These are phyloP conservation scores for Mortierella alpina DNA, from an alignment of 192 early-diverging fungal genomes.

Conservation along the genomic window DNA sequence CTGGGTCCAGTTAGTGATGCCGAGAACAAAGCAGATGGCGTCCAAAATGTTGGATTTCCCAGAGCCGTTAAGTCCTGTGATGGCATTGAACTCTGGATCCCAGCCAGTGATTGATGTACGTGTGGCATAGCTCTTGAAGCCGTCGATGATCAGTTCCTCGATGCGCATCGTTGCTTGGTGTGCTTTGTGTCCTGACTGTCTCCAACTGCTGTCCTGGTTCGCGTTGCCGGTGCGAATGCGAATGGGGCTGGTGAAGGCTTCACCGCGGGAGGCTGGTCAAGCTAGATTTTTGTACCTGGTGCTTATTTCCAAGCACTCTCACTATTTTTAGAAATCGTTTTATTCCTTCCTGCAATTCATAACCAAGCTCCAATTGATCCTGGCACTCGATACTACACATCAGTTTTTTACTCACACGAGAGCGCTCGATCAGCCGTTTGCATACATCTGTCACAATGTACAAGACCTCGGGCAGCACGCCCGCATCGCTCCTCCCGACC, in stretches of 20 bases:
- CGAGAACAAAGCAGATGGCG: slow-evolving; percentile 98
- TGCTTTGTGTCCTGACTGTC: neutral
- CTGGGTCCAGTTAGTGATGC: slow-evolving; percentile 92
- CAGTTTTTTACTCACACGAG: too few species aligned
- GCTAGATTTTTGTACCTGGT: too few species aligned
- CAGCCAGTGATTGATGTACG: slow-evolving; percentile 97
- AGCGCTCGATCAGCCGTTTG: too few species aligned
- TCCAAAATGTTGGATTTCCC: slow-evolving; percentile 99
- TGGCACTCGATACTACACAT: too few species aligned
- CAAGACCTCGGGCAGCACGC: neutral
- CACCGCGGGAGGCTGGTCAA: neutral
- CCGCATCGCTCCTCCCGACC: neutral
- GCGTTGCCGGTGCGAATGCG: neutral
- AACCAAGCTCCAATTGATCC: too few species aligned
- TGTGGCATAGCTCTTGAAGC: slow-evolving; percentile 98
- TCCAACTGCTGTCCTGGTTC: neutral
- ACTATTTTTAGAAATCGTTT: too few species aligned
- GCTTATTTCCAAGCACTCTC: too few species aligned
- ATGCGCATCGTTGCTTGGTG: slow-evolving; percentile 75
- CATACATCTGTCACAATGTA: too few species aligned
- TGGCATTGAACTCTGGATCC: slow-evolving; percentile 98
- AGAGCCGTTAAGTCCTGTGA: slow-evolving; percentile 97
- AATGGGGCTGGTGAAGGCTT: neutral
- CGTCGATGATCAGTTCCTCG: slow-evolving; percentile 96
- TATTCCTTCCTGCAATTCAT: too few species aligned